A percentile compares a stretch with the other conserved stretches of the same genome.
Conservation (phyloP, 2,329 filamentous ascomycete genomes). For the Neonectria neomacrospora region DNA sequence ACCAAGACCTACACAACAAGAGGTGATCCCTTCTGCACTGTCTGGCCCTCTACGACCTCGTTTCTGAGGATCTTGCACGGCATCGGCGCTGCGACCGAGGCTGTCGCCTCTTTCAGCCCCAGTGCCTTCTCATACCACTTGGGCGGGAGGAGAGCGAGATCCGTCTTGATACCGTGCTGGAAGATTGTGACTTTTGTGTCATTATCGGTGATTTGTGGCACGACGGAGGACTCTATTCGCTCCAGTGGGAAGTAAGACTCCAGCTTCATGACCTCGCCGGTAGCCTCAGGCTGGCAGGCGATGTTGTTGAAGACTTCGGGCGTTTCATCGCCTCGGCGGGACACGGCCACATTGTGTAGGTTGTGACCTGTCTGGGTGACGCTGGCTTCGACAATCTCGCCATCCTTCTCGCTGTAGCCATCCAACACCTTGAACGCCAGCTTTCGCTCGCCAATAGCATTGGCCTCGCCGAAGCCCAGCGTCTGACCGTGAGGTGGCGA, state of each 20-base stretch:
- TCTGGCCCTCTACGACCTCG: conserved; percentile 83
- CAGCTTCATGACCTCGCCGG: conserved; percentile 47
- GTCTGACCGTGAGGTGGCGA: conserved; percentile 58
- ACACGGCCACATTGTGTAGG: conserved; percentile 59
- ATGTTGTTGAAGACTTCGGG: conserved; percentile 58
- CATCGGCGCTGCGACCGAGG: conserved; percentile 93
- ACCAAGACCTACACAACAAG: conserved; percentile 77
- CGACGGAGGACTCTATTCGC: conserved; percentile 81
- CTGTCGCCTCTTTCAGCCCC: conserved; percentile 81
- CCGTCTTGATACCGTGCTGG: conserved; percentile 71
- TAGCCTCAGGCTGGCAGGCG: conserved; percentile 51
- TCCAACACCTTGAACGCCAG: conserved; percentile 69
- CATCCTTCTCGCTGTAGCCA: conserved; percentile 70
- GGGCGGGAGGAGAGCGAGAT: conserved; percentile 69
- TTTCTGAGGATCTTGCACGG: conserved; percentile 95
- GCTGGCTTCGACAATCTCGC: conserved; percentile 67
- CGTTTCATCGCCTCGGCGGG: conserved; percentile 53
- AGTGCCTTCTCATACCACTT: conserved; percentile 89
- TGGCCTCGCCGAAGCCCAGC: conserved; percentile 65
- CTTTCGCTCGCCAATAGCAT: conserved; percentile 56
- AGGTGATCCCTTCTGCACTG: conserved; percentile 85
- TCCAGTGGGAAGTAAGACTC: conserved; percentile 80
- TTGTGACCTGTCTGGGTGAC: conserved; percentile 60
- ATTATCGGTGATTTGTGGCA: conserved; percentile 65
- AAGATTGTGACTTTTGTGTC: conserved; percentile 79